These are phyloP conservation scores for Raddia guianensis DNA, from an alignment of 176 grass and related monocot genomes.

Conservation along the genomic window DNA sequence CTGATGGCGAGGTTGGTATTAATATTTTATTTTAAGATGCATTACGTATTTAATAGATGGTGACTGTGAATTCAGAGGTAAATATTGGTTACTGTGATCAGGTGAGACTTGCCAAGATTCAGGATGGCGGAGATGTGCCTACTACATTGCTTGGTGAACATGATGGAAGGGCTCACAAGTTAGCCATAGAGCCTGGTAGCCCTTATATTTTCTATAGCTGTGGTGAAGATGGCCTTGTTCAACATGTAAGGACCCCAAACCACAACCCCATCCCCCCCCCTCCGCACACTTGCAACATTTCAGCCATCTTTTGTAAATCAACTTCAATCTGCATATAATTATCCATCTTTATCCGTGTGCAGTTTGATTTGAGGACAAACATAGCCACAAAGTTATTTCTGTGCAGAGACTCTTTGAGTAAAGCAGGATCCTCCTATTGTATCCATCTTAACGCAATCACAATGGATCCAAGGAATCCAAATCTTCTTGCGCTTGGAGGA, in stretches of 20 bases:
- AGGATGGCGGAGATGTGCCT: conserved; percentile 57
- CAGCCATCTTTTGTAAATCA: conserved; percentile 12
- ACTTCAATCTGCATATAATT: conserved; percentile 24
- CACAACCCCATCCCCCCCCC: neutral
- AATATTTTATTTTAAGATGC: neutral
- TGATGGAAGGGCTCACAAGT: conserved; percentile 73
- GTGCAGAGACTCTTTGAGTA: conserved; percentile 49
- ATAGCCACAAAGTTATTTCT: conserved; percentile 59
- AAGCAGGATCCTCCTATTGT: conserved; percentile 38
- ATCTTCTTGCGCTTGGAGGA: conserved; percentile 80
- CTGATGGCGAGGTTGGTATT: conserved; percentile 75
- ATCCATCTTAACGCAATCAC: conserved; percentile 74
- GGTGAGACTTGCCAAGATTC: conserved; percentile 72
- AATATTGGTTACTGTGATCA: conserved; percentile 29
- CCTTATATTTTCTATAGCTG: conserved; percentile 90
- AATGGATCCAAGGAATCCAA: conserved; percentile 76
- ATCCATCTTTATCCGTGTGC: conserved; percentile 31
- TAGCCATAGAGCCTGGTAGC: conserved; percentile 79
- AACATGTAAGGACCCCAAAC: conserved; percentile 60
- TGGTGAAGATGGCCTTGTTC: conserved; percentile 89
- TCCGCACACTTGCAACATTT: conserved; percentile 20
- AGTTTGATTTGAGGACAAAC: conserved; percentile 91
- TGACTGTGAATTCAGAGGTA: conserved; percentile 1
- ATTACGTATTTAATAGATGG: conserved; percentile 3
- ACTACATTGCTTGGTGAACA: conserved; percentile 73